A percentile compares a stretch with the other conserved stretches of the same genome.
Conservation (phyloP, 371 early-diverging fungal genomes). For the Saksenaea vasiformis region DNA sequence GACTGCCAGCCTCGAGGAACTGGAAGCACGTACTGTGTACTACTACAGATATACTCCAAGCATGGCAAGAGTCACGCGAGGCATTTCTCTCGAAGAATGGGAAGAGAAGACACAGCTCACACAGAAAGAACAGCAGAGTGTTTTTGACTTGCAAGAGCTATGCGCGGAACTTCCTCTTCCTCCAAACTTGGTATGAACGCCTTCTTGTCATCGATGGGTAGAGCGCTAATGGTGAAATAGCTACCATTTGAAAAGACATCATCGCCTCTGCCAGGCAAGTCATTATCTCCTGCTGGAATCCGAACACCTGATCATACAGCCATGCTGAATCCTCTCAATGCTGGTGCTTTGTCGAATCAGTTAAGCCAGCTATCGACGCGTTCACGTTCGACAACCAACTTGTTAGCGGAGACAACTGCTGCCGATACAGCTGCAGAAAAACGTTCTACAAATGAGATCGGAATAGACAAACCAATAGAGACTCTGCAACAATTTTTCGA, state of each 20-base stretch:
- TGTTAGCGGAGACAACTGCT: constrained; percentile 37
- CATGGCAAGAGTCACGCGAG: constrained; percentile 38
- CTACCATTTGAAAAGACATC: constrained; percentile 27
- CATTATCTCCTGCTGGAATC: constrained; percentile 33
- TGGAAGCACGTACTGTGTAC: too few relatives aligned
- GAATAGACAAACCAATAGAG: constrained; percentile 64
- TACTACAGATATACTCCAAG: too few relatives aligned
- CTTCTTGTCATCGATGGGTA: not conserved
- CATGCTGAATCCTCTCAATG: constrained; percentile 27
- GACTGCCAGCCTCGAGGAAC: too few relatives aligned
- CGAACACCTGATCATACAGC: constrained; percentile 29
- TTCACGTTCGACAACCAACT: constrained; percentile 48
- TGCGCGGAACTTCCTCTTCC: constrained; percentile 74
- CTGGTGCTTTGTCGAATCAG: constrained; percentile 28
- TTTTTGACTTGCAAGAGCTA: constrained; percentile 66
- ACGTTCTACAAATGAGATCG: constrained; percentile 33
- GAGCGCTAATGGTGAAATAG: constrained; percentile 18
- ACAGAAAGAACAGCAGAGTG: constrained; percentile 60
- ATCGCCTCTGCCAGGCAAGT: constrained; percentile 16
- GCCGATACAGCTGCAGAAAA: constrained; percentile 33
- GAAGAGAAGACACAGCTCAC: constrained; percentile 62
- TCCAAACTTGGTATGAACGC: constrained; percentile 39
- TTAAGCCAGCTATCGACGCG: constrained; percentile 26
- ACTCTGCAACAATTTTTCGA: constrained; percentile 88
- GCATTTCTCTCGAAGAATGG: constrained; percentile 67